Evolutionary conservation across 345 rosid species (phyloP).

Genomic region (Eucalyptus albens): DNA sequence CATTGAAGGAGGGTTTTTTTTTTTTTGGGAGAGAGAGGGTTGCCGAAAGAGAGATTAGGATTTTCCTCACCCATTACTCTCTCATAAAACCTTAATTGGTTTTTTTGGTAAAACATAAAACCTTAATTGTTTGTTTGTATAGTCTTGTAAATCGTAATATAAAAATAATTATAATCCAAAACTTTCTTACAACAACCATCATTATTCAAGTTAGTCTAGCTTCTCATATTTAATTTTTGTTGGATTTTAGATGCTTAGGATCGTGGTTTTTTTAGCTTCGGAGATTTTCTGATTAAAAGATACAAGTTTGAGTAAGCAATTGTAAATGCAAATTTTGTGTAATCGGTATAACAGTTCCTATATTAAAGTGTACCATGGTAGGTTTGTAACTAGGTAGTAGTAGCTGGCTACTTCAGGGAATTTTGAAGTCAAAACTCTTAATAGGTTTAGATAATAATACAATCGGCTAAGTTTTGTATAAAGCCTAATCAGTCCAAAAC

Average conservation of each 20-base stretch:
- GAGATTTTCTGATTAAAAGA: background rate
- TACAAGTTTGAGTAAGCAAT: background rate
- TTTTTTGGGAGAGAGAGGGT: no score
- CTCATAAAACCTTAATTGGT: background rate
- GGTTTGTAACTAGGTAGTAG: background rate
- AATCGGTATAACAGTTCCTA: no score
- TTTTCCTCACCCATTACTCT: background rate
- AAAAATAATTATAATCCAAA: background rate
- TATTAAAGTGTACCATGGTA: background rate
- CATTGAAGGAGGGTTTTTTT: no score
- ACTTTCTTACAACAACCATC: background rate
- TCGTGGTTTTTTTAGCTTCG: background rate
- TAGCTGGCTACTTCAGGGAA: background rate
- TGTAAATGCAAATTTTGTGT: background rate
- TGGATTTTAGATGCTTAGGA: background rate
- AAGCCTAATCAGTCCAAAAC: no score
- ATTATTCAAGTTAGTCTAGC: background rate
- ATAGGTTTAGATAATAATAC: background rate
- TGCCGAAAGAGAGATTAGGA: no score
- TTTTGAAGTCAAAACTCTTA: background rate
- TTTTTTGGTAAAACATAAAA: no score
- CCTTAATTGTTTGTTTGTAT: background rate
- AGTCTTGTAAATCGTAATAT: background rate
- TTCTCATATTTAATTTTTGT: background rate
- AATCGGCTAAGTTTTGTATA: background rate